A percentile compares a stretch with the other conserved stretches of the same genome.
phyloP scores from a whole-genome alignment of 192 early-diverging fungal genomes.

The Paraglomus brasilianum region DNA sequence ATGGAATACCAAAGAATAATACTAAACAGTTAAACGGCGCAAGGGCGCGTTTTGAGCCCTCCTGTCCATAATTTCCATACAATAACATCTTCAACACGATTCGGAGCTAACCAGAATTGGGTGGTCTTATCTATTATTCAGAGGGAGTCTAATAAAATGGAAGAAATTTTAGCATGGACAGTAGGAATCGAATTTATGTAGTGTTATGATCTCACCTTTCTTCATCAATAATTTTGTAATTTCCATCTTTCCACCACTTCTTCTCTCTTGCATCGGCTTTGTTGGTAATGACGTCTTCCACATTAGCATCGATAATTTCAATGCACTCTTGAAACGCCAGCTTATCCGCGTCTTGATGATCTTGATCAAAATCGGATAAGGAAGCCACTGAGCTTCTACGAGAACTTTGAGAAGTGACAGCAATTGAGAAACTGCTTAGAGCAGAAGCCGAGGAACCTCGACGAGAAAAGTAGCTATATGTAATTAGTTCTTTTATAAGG shows the following conservation, averaged over 20 bases:
- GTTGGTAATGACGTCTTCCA: slow-evolving; percentile 10
- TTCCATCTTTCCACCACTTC: slow-evolving; percentile 1
- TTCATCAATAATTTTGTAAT: slow-evolving; percentile 20
- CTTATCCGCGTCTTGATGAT: slow-evolving; percentile 1
- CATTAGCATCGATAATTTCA: neutral
- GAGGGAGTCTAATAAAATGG: neutral
- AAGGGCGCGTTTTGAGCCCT: neutral
- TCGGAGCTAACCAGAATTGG: slow-evolving; percentile 9
- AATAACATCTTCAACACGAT: slow-evolving; percentile 9
- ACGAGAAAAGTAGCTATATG: no score
- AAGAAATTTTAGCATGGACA: neutral
- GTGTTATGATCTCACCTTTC: neutral
- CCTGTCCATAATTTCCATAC: neutral
- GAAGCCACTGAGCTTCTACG: neutral
- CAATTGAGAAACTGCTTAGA: no score
- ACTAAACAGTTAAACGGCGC: slow-evolving; percentile 2
- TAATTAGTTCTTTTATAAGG: no score
- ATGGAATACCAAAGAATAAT: slow-evolving; percentile 1
- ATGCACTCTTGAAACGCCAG: neutral
- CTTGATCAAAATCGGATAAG: neutral
- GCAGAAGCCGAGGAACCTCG: no score
- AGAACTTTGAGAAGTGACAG: no score
- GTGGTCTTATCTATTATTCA: slow-evolving; percentile 16
- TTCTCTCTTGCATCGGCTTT: slow-evolving; percentile 2
- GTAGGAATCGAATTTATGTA: neutral